These are phyloP conservation scores for Colletotrichum eremochloae DNA, from an alignment of 2,329 filamentous ascomycete genomes.

Conservation along the genomic window DNA sequence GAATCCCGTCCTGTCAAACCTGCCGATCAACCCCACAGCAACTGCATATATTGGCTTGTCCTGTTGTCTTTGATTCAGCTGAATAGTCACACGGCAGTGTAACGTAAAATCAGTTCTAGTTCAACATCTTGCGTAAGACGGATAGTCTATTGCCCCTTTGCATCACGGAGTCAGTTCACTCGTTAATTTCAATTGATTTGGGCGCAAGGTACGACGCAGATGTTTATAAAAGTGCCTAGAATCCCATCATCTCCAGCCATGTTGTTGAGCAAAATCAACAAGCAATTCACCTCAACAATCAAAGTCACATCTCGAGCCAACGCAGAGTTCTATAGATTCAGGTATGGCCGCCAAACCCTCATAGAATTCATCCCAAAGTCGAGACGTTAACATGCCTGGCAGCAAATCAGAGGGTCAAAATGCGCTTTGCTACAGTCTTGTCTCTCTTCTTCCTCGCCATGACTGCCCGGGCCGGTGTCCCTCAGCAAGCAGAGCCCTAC, in stretches of 20 bases:
- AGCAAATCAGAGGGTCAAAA: constrained; percentile 3
- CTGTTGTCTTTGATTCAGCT: neutral
- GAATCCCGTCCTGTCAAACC: neutral
- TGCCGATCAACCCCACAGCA: constrained; percentile 1
- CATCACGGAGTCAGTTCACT: neutral
- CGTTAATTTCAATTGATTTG: neutral
- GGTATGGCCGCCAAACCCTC: neutral
- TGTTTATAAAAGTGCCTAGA: neutral
- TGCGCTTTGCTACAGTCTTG: constrained; percentile 34
- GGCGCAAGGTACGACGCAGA: neutral
- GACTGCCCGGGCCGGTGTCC: constrained; percentile 16
- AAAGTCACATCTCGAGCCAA: neutral
- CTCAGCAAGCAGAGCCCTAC: constrained; percentile 17
- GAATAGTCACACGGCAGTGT: neutral
- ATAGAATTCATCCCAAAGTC: neutral
- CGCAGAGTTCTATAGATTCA: neutral
- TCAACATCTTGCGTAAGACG: neutral
- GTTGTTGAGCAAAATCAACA: neutral
- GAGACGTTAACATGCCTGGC: neutral
- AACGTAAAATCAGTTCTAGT: neutral
- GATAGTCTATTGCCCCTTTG: neutral
- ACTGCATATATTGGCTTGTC: neutral
- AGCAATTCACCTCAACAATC: neutral
- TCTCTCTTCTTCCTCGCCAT: constrained; percentile 24
- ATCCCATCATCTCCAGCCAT: neutral